phyloP scores from a whole-genome alignment of 345 rosid species.

The Clarkia xantiana region DNA sequence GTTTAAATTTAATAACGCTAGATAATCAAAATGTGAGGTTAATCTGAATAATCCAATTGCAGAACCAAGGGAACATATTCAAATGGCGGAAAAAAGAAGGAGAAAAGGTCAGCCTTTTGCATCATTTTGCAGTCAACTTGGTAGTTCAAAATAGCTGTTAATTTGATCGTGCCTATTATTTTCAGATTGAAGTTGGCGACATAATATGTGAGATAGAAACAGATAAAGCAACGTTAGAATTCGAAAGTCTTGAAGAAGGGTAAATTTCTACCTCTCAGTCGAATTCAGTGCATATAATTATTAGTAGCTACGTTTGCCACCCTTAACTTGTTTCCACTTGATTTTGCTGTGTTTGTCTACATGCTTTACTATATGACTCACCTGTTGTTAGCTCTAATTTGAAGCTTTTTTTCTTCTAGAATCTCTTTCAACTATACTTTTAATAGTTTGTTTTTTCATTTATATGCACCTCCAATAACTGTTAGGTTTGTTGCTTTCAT shows the following conservation, averaged over 20 bases:
- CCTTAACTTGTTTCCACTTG: neutral
- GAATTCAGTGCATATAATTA: neutral
- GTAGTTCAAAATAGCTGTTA: constrained; percentile 2
- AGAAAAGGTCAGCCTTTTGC: constrained; percentile 57
- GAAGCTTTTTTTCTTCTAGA: too few relatives aligned
- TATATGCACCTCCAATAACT: too few relatives aligned
- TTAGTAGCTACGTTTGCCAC: neutral
- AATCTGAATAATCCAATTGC: constrained; percentile 16
- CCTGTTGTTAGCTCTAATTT: too few relatives aligned
- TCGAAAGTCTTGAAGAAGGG: constrained; percentile 96
- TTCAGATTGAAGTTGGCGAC: constrained; percentile 96
- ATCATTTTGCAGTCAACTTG: constrained; percentile 3
- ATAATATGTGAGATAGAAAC: constrained; percentile 96
- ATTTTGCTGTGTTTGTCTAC: too few relatives aligned
- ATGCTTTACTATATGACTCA: too few relatives aligned
- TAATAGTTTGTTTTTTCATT: too few relatives aligned
- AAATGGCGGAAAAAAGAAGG: constrained; percentile 95
- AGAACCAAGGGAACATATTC: constrained; percentile 82
- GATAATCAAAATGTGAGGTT: neutral
- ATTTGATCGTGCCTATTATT: constrained; percentile 10
- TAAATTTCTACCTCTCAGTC: constrained; percentile 15
- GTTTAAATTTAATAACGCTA: constrained; percentile 3
- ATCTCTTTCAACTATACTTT: too few relatives aligned
- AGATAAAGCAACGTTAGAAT: constrained; percentile 95
- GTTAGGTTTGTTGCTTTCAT: too few relatives aligned